Evolutionary conservation across 805 yeast species (phyloP).

Genomic region (Cyberlindnera xishuangbannaensis): DNA sequence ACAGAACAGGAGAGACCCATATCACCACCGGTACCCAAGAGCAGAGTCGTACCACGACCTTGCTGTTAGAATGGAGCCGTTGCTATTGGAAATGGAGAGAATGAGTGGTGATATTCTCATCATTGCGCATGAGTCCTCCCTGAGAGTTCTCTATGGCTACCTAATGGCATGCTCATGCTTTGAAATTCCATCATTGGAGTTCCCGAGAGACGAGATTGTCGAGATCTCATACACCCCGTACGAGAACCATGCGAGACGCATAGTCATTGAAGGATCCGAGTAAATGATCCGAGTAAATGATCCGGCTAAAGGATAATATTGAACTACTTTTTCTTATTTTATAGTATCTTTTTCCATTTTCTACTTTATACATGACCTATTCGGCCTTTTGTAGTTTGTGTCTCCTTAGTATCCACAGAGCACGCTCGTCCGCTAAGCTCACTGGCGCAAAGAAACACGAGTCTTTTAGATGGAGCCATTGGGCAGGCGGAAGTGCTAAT

Average conservation of each 20-base stretch:
- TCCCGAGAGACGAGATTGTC: constrained; percentile 77
- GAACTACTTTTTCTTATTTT: neutral
- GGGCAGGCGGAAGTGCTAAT: constrained; percentile 50
- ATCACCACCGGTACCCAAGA: constrained; percentile 86
- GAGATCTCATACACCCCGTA: constrained; percentile 87
- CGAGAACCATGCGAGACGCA: constrained; percentile 58
- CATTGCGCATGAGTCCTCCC: constrained; percentile 88
- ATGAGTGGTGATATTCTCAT: constrained; percentile 82
- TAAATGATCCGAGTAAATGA: too few species aligned
- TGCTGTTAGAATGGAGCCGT: constrained; percentile 90
- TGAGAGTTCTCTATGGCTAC: constrained; percentile 89
- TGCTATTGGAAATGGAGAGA: constrained; percentile 89
- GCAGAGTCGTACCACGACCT: constrained; percentile 95
- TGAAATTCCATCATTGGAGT: constrained; percentile 76
- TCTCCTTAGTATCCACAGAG: constrained; percentile 27
- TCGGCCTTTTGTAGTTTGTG: constrained; percentile 2
- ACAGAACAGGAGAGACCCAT: constrained; percentile 69
- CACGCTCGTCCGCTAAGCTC: constrained; percentile 42
- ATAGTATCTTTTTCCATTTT: neutral
- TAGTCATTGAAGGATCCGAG: constrained; percentile 29
- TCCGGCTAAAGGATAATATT: too few species aligned
- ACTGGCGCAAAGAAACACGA: constrained; percentile 45
- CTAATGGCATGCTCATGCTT: constrained; percentile 85
- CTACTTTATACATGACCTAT: neutral
- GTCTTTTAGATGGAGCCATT: constrained; percentile 52